Percentiles rank a stretch among this genome's conserved stretches.
These are phyloP conservation scores for Globisporangium ultimum DNA, from an alignment of 352 stramenopile genomes.

Conservation along the genomic window DNA sequence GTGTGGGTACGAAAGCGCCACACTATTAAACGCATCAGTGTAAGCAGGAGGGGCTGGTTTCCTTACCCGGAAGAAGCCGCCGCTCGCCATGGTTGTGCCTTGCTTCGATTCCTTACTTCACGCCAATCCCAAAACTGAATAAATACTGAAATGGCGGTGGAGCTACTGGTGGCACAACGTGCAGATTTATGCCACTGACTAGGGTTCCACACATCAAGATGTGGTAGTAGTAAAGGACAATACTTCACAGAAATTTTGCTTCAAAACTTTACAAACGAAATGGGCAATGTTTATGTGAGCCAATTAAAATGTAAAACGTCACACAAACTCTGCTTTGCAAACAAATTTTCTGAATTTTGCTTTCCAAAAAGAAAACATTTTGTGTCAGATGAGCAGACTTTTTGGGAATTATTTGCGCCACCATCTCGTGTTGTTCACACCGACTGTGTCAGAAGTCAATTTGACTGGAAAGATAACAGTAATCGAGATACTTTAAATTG, in stretches of 20 bases:
- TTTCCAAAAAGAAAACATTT: background rate
- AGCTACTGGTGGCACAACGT: slow-evolving; percentile 7
- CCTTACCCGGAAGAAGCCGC: slow-evolving; percentile 30
- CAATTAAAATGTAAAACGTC: background rate
- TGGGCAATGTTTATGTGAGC: too few relatives aligned
- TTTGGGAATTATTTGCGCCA: background rate
- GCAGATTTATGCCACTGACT: background rate
- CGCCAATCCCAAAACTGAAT: background rate
- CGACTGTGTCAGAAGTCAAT: background rate
- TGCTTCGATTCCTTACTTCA: background rate
- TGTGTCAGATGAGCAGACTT: background rate
- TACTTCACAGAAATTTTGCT: background rate
- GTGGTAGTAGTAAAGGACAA: background rate
- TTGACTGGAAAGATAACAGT: slow-evolving; percentile 6
- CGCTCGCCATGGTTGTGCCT: slow-evolving; percentile 23
- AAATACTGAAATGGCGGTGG: background rate
- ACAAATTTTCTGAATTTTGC: too few relatives aligned
- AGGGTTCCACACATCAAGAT: background rate
- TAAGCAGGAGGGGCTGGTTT: background rate
- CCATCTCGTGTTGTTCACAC: slow-evolving; percentile 2
- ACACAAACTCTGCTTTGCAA: background rate
- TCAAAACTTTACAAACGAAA: too few relatives aligned
- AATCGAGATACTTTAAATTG: too few relatives aligned
- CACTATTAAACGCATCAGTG: background rate
- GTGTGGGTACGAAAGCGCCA: background rate